Conservation (phyloP, 768 basidiomycete genomes). For the Rhizopogon roseolus region DNA sequence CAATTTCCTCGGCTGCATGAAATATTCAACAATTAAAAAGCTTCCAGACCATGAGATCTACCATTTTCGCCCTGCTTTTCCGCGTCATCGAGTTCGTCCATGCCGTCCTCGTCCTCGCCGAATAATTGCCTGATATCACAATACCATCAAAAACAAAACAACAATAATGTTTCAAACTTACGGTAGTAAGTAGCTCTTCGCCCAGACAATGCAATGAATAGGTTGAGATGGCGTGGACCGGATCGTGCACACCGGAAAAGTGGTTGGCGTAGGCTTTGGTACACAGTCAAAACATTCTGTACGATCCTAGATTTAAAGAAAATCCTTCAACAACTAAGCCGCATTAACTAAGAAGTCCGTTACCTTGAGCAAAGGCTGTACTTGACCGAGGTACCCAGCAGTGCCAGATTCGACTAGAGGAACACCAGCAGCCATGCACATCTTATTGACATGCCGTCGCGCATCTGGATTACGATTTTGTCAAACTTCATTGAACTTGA, state of each 20-base stretch:
- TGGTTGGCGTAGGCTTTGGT: conserved; percentile 89
- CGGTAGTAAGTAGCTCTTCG: conserved; percentile 94
- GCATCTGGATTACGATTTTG: conserved; percentile 56
- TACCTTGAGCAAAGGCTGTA: conserved; percentile 89
- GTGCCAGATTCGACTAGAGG: conserved; percentile 96
- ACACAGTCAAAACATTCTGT: conserved; percentile 97
- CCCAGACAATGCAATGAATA: conserved; percentile 99
- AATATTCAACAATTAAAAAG: neutral
- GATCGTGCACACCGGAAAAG: conserved; percentile 97
- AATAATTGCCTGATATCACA: conserved; percentile 70
- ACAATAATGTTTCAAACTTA: conserved; percentile 33
- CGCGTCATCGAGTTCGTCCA: conserved; percentile 83
- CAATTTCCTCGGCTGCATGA: conserved; percentile 79
- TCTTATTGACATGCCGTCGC: conserved; percentile 91
- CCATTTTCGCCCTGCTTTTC: conserved; percentile 93
- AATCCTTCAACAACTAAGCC: neutral
- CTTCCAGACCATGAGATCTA: conserved; percentile 24
- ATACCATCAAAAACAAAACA: neutral
- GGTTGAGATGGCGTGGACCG: conserved; percentile 95
- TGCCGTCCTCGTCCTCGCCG: conserved; percentile 86
- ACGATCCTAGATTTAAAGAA: conserved; percentile 49
- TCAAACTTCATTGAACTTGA: neutral
- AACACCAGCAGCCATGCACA: conserved; percentile 91
- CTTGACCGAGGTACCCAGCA: conserved; percentile 95
- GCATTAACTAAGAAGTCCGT: neutral